phyloP scores from a whole-genome alignment of 768 basidiomycete genomes.

The Tricholoma sp. region DNA sequence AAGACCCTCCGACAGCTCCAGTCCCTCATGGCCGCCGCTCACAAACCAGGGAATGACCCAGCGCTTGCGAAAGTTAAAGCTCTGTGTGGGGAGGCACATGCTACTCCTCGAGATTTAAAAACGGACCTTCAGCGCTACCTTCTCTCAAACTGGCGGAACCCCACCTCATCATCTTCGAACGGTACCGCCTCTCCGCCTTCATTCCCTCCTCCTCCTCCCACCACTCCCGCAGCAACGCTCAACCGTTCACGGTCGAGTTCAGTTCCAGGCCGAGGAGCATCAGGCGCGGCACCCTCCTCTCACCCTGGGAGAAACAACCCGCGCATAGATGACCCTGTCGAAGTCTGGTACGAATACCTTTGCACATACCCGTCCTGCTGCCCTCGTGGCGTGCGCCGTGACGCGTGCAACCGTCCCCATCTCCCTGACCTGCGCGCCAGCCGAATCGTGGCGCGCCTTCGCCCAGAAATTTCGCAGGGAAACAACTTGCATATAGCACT shows the following conservation, averaged over 20 bases:
- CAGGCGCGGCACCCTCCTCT: background rate
- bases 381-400: constrained; percentile 42
- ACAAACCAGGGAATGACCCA: constrained; percentile 36
- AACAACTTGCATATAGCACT: constrained; percentile 18
- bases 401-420: constrained; percentile 29
- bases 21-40: constrained; percentile 37
- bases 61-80: constrained; percentile 38
- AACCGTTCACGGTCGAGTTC: background rate
- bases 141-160: constrained; percentile 40
- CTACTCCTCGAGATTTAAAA: constrained; percentile 37
- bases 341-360: constrained; percentile 42
- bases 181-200: constrained; percentile 6
- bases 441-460: constrained; percentile 43
- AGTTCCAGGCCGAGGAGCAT: constrained; percentile 7
- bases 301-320: constrained; percentile 32
- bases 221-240: background rate
- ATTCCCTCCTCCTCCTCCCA: background rate
- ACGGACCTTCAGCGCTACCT: constrained; percentile 39
- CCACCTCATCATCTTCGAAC: constrained; percentile 16
- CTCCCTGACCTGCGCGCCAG: constrained; percentile 41
- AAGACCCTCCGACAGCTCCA: constrained; percentile 37
- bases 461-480: constrained; percentile 30
- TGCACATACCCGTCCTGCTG: constrained; percentile 38
- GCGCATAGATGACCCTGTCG: constrained; percentile 40
- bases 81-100: constrained; percentile 40